Evolutionary conservation across 768 basidiomycete species (phyloP), one percentile per base, ranked within the genome.

Genomic region (Phlebiopsis gigantea): DNA sequence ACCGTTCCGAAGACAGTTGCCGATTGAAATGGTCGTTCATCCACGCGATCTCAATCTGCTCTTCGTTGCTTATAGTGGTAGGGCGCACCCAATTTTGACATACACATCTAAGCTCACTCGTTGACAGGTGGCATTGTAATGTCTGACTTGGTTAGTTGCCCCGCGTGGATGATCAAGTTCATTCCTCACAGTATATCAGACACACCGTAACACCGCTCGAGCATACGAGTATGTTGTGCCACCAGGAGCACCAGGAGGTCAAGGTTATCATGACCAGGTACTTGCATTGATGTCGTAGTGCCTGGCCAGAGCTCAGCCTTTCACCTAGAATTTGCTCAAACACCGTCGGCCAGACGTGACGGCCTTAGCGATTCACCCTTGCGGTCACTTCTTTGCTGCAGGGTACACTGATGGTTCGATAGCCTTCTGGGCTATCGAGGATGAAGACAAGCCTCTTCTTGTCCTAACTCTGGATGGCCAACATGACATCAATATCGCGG

Each of bases 331-430:
- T 51, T 73, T 93, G n/a, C 77, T 92, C 46, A 81, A 75, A 0
- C 87, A 87, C 67, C 80, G 92, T 0, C 76, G 80, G 41, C 82
- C 85, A 1, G 72, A 76, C n/a, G 87, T 89, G 6, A 91, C 87
- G 0, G 80, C 82, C 26, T 60, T 93, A 4, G 76, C 86, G 3
- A 75, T 93, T 60, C 84, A 93, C 66, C 90, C 91, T 5, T 73
- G 85, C 31, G 87, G 75, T 0, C 84, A 91, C 57, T 77, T 91
- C 58, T 87, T 96, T 58, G 89, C 81, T 21, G 85, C 83, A 12
- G 93, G 93, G 0, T 80, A 94, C 65, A 76, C 82, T 17, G 93
- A 96, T 68, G 92, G 93, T 7, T 85, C 82, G 50, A 78, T 96
- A 29, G 82, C 86, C 4, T 90, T 94, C 67, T 93, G 91, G 87